A percentile compares a stretch with the other conserved stretches of the same genome.
phyloP scores from a whole-genome alignment of 2,329 filamentous ascomycete genomes.

The Coniochaeta sp. region DNA sequence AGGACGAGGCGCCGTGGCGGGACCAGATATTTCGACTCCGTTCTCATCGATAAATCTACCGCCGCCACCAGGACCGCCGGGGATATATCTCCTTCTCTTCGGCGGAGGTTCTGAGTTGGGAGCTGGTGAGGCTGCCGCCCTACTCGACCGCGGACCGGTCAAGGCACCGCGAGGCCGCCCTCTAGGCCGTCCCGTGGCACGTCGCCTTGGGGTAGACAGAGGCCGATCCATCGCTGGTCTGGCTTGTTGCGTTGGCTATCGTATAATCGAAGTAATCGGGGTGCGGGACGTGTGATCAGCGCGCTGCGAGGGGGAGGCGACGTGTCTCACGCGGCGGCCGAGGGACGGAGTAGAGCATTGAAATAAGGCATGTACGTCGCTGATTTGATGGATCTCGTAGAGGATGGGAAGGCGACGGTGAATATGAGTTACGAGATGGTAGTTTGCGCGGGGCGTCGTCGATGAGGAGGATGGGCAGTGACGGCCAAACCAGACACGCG shows the following conservation, averaged over 20 bases:
- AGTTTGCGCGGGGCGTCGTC: background rate
- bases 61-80: constrained; percentile 79
- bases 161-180: constrained; percentile 31
- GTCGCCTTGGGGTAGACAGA: constrained; percentile 30
- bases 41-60: constrained; percentile 76
- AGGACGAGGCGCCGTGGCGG: constrained; percentile 44
- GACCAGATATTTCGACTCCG: constrained; percentile 48
- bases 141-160: constrained; percentile 23
- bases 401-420: background rate
- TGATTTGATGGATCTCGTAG: background rate
- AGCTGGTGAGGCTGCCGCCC: constrained; percentile 15
- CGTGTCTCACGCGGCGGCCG: constrained; percentile 4
- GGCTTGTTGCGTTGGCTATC: background rate
- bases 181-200: constrained; percentile 34
- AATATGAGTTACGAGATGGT: background rate
- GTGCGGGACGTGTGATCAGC: constrained; percentile 1
- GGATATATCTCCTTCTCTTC: constrained; percentile 72
- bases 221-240: constrained; percentile 19
- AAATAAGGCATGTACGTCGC: background rate
- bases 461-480: background rate
- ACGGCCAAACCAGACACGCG: background rate
- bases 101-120: constrained; percentile 51
- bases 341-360: background rate
- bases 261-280: background rate
- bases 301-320: constrained; percentile 4